Conservation (phyloP, 2,329 filamentous ascomycete genomes). For the Epichloe uncinata region DNA sequence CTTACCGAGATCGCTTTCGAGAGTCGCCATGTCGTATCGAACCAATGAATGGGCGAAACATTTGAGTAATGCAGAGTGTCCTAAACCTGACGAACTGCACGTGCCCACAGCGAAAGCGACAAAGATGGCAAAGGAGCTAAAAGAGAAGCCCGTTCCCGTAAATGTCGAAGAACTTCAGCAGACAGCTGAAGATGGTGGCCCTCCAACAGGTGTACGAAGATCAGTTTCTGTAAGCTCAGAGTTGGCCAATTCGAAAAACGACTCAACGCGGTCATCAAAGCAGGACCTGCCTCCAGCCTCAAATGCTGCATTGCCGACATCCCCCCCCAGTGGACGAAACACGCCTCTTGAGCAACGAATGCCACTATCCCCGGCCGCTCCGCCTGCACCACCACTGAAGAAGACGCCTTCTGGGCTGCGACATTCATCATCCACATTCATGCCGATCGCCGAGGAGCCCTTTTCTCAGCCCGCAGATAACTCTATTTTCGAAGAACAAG, state of each 20-base stretch:
- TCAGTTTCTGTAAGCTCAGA: conserved; percentile 18
- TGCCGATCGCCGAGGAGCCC: conserved; percentile 33
- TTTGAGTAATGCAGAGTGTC: conserved; percentile 61
- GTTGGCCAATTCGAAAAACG: conserved; percentile 7
- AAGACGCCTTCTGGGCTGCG: conserved; percentile 13
- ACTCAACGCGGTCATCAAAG: conserved; percentile 9
- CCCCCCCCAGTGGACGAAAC: not conserved
- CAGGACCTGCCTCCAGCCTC: conserved; percentile 12
- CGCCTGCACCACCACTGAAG: conserved; percentile 6
- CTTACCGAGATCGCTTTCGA: conserved; percentile 60
- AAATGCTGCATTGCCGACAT: not conserved
- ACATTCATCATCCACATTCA: conserved; percentile 12
- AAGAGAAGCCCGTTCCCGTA: conserved; percentile 47
- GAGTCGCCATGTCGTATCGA: conserved; percentile 67
- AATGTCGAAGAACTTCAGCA: conserved; percentile 52
- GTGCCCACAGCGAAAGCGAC: conserved; percentile 19
- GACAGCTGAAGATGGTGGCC: conserved; percentile 40
- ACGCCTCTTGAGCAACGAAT: not conserved
- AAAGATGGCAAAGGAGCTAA: conserved; percentile 4
- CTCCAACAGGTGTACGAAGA: conserved; percentile 16
- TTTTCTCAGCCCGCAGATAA: conserved; percentile 6
- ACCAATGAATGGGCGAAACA: conserved; percentile 97
- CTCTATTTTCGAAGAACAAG: conserved; percentile 6
- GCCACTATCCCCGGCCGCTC: not conserved
- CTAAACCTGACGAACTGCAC: conserved; percentile 49